Base-by-base conservation (phyloP, 2,329 filamentous ascomycete genomes). In the Curvularia lunata region DNA sequence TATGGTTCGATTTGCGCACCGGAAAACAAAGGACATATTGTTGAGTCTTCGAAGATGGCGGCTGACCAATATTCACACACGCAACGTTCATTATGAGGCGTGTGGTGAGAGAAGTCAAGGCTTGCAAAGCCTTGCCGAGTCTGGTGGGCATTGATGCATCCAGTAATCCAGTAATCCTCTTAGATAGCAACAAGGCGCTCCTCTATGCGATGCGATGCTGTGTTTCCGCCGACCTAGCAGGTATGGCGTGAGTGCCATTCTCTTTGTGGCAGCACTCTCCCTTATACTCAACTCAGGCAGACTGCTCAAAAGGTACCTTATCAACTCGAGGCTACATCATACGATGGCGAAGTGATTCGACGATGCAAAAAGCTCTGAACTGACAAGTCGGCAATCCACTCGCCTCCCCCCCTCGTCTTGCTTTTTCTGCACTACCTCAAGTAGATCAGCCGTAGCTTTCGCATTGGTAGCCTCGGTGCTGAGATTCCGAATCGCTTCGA, bases 281-380 rank as follows among this genome's bases (percentile, higher is more conserved):
- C 32, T 9, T n/a, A 5, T 1, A 16, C 32, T n/a, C 1, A 16
- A 34, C 13, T 34, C 32, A 16, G 12, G 12, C 5, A 34, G 13
- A 4, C 12, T n/a, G 32, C 32, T 16, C 13, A 13, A 4, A 30
- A 12, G 10, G n/a, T 34, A 13, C n/a, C 32, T 4, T 16, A 30
- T 30, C 25, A 30, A 34, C 32, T 5, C 6, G 12, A 34, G 32
- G 13, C 13, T 34, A 34, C 34, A 37, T 76, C 62, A 82, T 10
- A 85, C 79, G 57, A 85, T 84, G 1, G 83, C 82, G 75, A 85
- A 85, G 62, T 79, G 80, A 63, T 79, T 79, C 34, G 78, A 79
- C 4, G 48, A 49, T 63, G 83, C 80, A 64, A 84, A 85, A 41
- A 82, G 73, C 45, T 79, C 75, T 38, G 76, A 73, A 58, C 73